Evolutionary conservation across 305 asterid species (phyloP).

Genomic region (Solanum chacoense): DNA sequence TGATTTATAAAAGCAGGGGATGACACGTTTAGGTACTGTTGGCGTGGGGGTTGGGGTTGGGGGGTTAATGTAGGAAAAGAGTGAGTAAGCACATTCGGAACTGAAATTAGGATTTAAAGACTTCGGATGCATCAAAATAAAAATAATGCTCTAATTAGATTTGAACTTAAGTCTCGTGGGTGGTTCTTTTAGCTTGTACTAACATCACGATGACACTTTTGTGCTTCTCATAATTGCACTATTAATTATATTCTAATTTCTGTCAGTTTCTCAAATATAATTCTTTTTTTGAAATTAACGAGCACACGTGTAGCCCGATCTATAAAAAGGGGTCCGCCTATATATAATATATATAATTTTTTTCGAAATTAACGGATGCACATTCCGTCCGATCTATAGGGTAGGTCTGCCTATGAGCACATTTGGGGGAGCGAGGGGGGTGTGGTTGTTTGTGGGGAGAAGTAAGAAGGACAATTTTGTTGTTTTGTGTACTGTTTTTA

Average conservation of each 20-base stretch:
- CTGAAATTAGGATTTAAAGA: no score
- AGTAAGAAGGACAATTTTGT: not conserved
- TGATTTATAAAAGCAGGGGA: not conserved
- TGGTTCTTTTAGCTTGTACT: not conserved
- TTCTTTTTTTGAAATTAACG: no score
- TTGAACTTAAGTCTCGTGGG: not conserved
- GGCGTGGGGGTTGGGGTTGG: not conserved
- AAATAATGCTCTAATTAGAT: not conserved
- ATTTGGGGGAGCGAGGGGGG: not conserved
- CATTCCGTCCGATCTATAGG: not conserved
- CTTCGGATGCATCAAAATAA: not conserved
- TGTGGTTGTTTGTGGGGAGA: not conserved
- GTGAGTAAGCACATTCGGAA: not conserved
- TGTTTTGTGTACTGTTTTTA: not conserved
- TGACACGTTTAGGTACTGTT: not conserved
- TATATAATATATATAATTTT: no score
- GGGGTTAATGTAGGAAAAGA: not conserved
- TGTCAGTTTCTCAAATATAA: no score
- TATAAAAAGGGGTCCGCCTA: not conserved
- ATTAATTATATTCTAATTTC: no score
- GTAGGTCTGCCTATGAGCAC: not conserved
- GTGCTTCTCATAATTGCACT: no score
- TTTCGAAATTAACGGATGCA: not conserved
- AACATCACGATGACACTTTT: no score
- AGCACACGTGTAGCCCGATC: accelerated